Evolutionary conservation across 352 stramenopile species (phyloP).

Genomic region (Phytophthora melonis): DNA sequence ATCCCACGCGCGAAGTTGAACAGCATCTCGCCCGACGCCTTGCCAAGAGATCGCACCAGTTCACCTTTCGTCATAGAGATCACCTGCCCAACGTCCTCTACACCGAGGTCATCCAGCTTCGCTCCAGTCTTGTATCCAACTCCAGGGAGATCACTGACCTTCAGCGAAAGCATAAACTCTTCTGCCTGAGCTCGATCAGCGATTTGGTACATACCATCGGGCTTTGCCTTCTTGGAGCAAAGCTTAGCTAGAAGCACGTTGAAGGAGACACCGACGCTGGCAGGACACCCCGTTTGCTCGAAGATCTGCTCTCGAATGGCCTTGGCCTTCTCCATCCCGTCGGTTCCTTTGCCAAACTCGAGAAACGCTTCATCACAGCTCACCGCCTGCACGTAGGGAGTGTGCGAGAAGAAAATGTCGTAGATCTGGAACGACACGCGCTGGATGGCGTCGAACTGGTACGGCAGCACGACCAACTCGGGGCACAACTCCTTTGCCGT

Average conservation of each 20-base stretch:
- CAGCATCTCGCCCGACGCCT: slow-evolving; percentile 75
- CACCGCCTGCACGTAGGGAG: slow-evolving; percentile 92
- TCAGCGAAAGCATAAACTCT: slow-evolving; percentile 72
- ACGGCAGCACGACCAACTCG: slow-evolving; percentile 93
- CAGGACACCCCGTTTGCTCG: slow-evolving; percentile 88
- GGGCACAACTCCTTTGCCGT: slow-evolving; percentile 92
- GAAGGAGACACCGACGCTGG: slow-evolving; percentile 93
- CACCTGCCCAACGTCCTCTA: slow-evolving; percentile 76
- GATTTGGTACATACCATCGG: slow-evolving; percentile 87
- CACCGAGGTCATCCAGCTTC: slow-evolving; percentile 76
- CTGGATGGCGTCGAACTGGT: slow-evolving; percentile 94
- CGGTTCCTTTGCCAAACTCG: slow-evolving; percentile 75
- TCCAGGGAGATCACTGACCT: slow-evolving; percentile 82
- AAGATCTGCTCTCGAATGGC: slow-evolving; percentile 75
- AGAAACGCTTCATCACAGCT: slow-evolving; percentile 97
- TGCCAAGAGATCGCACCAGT: slow-evolving; percentile 72
- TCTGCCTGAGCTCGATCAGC: slow-evolving; percentile 49
- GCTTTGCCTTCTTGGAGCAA: slow-evolving; percentile 94
- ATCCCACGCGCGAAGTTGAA: slow-evolving; percentile 81
- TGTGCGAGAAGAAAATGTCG: slow-evolving; percentile 90
- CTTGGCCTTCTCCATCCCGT: slow-evolving; percentile 77
- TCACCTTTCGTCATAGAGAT: slow-evolving; percentile 56
- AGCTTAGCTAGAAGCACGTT: slow-evolving; percentile 96
- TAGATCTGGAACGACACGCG: slow-evolving; percentile 94
- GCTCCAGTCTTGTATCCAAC: slow-evolving; percentile 71